Percentiles rank a stretch among this genome's conserved stretches.
Evolutionary conservation across 106 monocot species (phyloP).

Genomic region (Alisma plantagoaquatica): DNA sequence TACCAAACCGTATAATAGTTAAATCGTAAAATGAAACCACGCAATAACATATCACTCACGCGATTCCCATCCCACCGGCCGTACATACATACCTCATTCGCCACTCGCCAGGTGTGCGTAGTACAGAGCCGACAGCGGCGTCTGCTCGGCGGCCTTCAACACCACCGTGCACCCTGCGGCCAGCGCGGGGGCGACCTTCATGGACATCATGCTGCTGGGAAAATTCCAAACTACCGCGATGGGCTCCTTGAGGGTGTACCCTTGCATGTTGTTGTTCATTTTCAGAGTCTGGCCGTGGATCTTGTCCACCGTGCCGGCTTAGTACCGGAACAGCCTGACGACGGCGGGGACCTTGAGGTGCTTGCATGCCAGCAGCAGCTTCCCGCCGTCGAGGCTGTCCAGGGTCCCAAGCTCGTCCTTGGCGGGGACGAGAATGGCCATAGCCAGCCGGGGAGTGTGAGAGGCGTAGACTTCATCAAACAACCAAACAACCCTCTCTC

Average conservation of each 20-base stretch:
- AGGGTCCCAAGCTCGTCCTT: slow-evolving; percentile 22
- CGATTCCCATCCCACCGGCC: too few species aligned
- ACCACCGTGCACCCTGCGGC: slow-evolving; percentile 67
- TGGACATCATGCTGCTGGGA: slow-evolving; percentile 41
- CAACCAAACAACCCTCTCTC: too few species aligned
- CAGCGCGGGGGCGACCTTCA: slow-evolving; percentile 57
- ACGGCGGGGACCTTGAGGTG: slow-evolving; percentile 1
- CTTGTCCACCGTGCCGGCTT: slow-evolving; percentile 51
- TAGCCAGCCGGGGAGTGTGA: too few species aligned
- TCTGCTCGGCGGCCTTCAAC: slow-evolving; percentile 75
- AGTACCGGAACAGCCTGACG: slow-evolving; percentile 17
- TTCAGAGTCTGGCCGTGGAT: slow-evolving; percentile 67
- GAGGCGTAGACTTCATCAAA: too few species aligned
- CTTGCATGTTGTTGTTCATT: slow-evolving; percentile 29
- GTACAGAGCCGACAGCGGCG: slow-evolving; percentile 52
- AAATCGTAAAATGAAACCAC: too few species aligned
- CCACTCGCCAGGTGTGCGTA: slow-evolving; percentile 49
- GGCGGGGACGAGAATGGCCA: too few species aligned
- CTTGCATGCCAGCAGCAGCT: slow-evolving; percentile 10
- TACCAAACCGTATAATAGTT: too few species aligned
- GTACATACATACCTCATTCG: too few species aligned
- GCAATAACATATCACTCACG: too few species aligned
- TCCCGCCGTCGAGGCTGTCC: slow-evolving; percentile 24
- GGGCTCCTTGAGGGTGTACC: slow-evolving; percentile 54
- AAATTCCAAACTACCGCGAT: slow-evolving; percentile 71